Evolutionary conservation across 2,329 filamentous ascomycete species (phyloP), one percentile per base, ranked within the genome.

Genomic region (Aspergillus awamori): DNA sequence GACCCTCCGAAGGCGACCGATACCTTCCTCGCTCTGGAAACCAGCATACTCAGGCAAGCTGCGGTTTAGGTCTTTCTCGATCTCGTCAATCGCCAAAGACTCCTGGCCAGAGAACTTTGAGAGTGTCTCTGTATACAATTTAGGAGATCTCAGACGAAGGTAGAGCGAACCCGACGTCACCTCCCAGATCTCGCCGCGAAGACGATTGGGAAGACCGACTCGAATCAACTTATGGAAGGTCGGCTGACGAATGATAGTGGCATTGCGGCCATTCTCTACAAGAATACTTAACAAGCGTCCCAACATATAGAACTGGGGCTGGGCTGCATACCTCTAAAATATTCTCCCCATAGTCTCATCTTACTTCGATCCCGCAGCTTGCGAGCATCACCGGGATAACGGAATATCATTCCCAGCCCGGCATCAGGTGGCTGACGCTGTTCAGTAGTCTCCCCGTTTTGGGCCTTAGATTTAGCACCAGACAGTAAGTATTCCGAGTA

Each of bases 171-270:
- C 95, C 8, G 93, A 97, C 0, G 92, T 91, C 64, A 97, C 82
- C 77, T 99, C 95, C 95, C 95, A 99, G 54, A 96, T 90, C 78
- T 99, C 95, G 47, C 95, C 95, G 65, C 95, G 85, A 53, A 99
- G 82, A 51, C 95, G 86, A 77, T 99, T 99, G 0, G 95, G 95
- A 62, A 99, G 82, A 65, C 95, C 95, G 66, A 99, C 95, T 57
- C 95, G 88, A 65, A 99, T 97, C 53, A 99, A 86, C 76, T 98
- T 97, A 80, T 98, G 95, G 71, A 98, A 98, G 26, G 95, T 98
- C 3, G 95, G 94, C 74, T 99, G 95, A 60, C 95, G 90, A 61
- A 99, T 89, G 56, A 99, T 80, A 1, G 93, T 98, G 57, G 90
- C 86, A 77, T 97, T 98, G 60, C 95, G 88, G 54, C 95, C 95